Evolutionary conservation across 768 basidiomycete species (phyloP), one percentile per base, ranked within the genome.

Genomic region (Cystobasidium ongulense): DNA sequence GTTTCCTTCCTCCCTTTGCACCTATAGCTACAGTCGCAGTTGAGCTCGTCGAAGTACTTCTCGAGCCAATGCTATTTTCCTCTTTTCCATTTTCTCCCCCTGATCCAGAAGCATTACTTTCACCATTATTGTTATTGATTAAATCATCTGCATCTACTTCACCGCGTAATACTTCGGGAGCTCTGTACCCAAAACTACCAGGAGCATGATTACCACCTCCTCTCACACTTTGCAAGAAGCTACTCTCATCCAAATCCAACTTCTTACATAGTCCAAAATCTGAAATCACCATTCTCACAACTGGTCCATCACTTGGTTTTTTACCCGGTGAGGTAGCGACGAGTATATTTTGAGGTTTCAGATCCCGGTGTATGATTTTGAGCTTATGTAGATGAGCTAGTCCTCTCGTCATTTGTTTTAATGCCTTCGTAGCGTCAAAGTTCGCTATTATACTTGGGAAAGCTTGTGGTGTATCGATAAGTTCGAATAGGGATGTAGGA

Each of bases 261-360:
- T 90, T 92, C 81, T 94, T 94, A 80, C 95, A 97, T 63, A 99
- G 84, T 39, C 96, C 96, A 80, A 99, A 98, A 82, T 99, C 96
- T 0, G 93, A 71, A 65, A 93, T 94, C 74, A 94, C 82, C 91
- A 94, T 92, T 61, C 91, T 84, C 5, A 71, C 33, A n/a, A 54
- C 50, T 4, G 72, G 59, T 43, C 54, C 25, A 46, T 62, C 72
- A 39, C 27, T 23, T 1, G 79, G 76, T 11, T 76, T 74, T 21
- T 84, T 86, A 63, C 84, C 84, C 78, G 89, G 89, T 1, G 86
- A 86, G 17, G 83, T 83, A 17, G 91, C 91, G 13, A 98, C 85
- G 17, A 99, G 86, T 70, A 99, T 97, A 79, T 99, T 99, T 81
- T 94, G 95, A 3, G 95, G 95, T 79, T 99, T 99, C 82, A 99